phyloP scores from a whole-genome alignment of 257 asterid genomes.

The Fraxinus cuspidata region DNA sequence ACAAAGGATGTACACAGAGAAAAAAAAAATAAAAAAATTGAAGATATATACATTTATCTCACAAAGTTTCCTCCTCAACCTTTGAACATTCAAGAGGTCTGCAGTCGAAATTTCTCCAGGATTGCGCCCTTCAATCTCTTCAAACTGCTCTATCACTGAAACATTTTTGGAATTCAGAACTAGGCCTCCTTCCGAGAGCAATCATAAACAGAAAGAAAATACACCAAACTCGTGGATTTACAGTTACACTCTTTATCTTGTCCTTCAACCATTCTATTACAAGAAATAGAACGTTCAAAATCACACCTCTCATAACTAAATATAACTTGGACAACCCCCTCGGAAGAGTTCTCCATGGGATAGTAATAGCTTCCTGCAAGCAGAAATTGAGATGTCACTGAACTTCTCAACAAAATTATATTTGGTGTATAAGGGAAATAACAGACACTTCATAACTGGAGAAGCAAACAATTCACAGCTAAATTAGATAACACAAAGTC shows the following conservation, averaged over 20 bases:
- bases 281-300: constrained; percentile 7
- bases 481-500: neutral
- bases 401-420: no score
- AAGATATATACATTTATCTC: constrained; percentile 52
- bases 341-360: constrained; percentile 88
- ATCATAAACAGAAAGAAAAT: neutral
- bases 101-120: constrained; percentile 72
- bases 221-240: neutral
- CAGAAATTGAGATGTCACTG: neutral
- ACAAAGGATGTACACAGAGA: neutral
- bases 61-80: constrained; percentile 70
- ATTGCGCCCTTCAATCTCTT: constrained; percentile 63
- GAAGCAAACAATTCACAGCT: neutral
- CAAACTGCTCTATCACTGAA: constrained; percentile 77
- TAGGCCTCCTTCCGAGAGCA: neutral
- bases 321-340: constrained; percentile 75
- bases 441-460: neutral
- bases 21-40: neutral
- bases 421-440: no score
- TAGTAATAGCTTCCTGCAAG: constrained; percentile 76
- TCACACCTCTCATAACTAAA: constrained; percentile 83
- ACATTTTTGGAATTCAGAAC: neutral
- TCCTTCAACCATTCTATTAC: neutral
- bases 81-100: constrained; percentile 63
- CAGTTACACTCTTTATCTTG: neutral